These are phyloP conservation scores for Globisporangium okanoganense DNA, from an alignment of 352 stramenopile species.

Conservation along the genomic window DNA sequence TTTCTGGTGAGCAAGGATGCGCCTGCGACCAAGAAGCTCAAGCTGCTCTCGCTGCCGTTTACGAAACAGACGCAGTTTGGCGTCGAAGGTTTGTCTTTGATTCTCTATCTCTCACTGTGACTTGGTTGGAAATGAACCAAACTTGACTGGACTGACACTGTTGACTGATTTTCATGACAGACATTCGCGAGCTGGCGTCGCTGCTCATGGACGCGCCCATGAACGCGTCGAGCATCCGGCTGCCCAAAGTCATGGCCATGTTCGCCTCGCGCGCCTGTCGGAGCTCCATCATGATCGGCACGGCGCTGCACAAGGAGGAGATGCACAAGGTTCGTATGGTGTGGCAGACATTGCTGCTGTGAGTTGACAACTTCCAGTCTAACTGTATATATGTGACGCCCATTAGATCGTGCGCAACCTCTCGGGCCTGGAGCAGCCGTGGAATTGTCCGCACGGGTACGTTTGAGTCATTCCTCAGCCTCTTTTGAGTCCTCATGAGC, in stretches of 20 bases:
- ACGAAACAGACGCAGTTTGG: constrained; percentile 87
- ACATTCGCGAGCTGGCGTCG: constrained; percentile 87
- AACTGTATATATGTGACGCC: neutral
- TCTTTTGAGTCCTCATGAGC: neutral
- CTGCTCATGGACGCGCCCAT: constrained; percentile 66
- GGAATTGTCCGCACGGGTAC: constrained; percentile 94
- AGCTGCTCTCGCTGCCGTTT: constrained; percentile 80
- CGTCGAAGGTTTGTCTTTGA: constrained; percentile 38
- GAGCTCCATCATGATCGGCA: constrained; percentile 97
- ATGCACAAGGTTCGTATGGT: constrained; percentile 84
- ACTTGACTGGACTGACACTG: neutral
- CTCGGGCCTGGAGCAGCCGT: constrained; percentile 89
- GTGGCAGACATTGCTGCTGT: neutral
- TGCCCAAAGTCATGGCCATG: constrained; percentile 96
- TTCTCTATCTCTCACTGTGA: neutral
- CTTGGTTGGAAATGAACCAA: neutral
- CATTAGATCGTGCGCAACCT: constrained; percentile 86
- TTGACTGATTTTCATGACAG: constrained; percentile 18
- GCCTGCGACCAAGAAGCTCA: constrained; percentile 53
- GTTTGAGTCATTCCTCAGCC: neutral
- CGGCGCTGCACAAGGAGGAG: constrained; percentile 86
- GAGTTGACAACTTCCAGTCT: neutral
- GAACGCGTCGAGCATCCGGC: constrained; percentile 54
- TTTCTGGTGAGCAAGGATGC: constrained; percentile 49
- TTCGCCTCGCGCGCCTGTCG: constrained; percentile 95